A percentile compares a stretch with the other conserved stretches of the same genome.
Evolutionary conservation across 176 grass and related monocot species (phyloP).

Genomic region (Phragmites australis): DNA sequence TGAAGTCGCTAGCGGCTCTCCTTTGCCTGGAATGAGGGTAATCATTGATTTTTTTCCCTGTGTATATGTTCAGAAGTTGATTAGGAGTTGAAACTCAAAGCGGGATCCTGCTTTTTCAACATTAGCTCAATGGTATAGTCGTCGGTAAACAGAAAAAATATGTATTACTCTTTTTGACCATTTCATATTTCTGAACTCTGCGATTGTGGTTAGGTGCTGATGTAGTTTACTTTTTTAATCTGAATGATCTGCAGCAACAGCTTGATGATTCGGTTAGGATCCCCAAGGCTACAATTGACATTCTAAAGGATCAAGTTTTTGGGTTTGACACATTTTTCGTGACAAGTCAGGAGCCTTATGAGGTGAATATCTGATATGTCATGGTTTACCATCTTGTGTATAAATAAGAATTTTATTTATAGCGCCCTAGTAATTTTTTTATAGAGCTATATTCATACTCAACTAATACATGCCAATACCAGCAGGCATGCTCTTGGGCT

Average conservation of each 20-base stretch:
- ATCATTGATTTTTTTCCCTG: neutral
- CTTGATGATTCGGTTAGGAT: slow-evolving; percentile 77
- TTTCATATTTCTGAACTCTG: slow-evolving; percentile 13
- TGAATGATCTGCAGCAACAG: slow-evolving; percentile 74
- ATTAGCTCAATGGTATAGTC: slow-evolving; percentile 1
- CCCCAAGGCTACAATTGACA: slow-evolving; percentile 83
- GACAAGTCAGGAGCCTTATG: slow-evolving; percentile 85
- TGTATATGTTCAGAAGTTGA: slow-evolving; percentile 2
- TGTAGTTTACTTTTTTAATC: slow-evolving; percentile 20
- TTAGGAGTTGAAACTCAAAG: neutral
- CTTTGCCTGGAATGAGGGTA: slow-evolving; percentile 98
- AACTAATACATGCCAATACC: neutral
- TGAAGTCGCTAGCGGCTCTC: slow-evolving; percentile 78
- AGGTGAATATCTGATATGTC: slow-evolving; percentile 53
- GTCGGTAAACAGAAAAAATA: neutral
- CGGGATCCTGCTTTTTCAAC: slow-evolving; percentile 3
- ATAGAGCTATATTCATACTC: neutral
- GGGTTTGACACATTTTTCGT: slow-evolving; percentile 96
- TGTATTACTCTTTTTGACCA: neutral
- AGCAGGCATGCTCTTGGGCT: neutral
- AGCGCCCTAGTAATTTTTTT: neutral
- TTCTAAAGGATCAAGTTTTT: slow-evolving; percentile 98
- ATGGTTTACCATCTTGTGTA: neutral
- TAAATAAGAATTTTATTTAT: neutral
- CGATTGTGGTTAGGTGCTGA: neutral